Evolutionary conservation across 2,329 filamentous ascomycete genomes (phyloP).

Genomic region (Sporothrix humicola): DNA sequence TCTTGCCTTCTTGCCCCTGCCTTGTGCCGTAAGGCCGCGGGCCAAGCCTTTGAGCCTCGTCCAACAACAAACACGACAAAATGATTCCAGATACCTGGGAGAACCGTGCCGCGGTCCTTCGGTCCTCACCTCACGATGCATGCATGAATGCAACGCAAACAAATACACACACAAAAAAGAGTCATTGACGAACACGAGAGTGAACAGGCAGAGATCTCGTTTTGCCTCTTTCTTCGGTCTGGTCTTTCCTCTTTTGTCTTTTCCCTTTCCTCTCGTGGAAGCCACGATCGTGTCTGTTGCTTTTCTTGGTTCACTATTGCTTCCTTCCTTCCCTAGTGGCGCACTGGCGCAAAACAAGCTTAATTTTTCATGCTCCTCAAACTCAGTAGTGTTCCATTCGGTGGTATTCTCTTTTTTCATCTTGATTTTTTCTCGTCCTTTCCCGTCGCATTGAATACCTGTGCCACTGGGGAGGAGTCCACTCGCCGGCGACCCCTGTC

Average conservation of each 20-base stretch:
- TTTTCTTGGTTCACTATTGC: not conserved
- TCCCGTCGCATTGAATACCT: not conserved
- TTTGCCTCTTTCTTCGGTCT: not conserved
- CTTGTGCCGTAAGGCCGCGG: not conserved
- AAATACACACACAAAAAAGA: not conserved
- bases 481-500: conserved; percentile 16
- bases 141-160: not conserved
- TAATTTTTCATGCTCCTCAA: not conserved
- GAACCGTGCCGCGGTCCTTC: not conserved
- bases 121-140: not conserved
- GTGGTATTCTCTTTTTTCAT: not conserved
- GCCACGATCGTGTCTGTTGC: not conserved
- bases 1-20: not conserved
- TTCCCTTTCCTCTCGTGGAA: not conserved
- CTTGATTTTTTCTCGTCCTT: not conserved
- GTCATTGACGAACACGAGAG: not conserved
- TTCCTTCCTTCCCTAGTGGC: not conserved
- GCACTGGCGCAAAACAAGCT: conserved; percentile 13
- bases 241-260: not conserved
- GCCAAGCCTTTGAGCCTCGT: not conserved
- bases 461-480: not conserved
- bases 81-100: not conserved
- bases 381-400: not conserved
- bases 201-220: not conserved
- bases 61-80: not conserved